phyloP scores from a whole-genome alignment of 2,329 filamentous ascomycete genomes.

The Stylonectria norvegica region DNA sequence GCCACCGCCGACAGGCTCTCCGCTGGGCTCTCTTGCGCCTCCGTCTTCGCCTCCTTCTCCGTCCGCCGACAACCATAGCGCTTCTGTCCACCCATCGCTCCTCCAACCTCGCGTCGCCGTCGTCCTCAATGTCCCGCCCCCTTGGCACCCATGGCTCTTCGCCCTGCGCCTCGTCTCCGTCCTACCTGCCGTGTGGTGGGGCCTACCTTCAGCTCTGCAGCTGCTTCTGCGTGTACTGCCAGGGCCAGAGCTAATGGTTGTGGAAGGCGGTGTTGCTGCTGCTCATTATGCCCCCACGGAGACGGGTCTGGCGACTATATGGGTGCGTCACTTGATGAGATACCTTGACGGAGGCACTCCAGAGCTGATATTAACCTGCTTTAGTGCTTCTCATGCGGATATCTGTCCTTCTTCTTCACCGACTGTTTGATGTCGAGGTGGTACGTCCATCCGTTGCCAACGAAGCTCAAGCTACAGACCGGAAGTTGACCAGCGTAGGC shows the following conservation, averaged over 20 bases:
- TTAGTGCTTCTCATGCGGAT: conserved; percentile 72
- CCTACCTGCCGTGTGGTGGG: conserved; percentile 69
- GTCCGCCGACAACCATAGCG: conserved; percentile 1
- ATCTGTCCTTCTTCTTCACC: conserved; percentile 78
- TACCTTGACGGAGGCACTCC: too few relatives aligned
- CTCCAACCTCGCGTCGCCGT: conserved; percentile 77
- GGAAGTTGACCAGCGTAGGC: conserved; percentile 46
- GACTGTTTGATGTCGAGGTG: conserved; percentile 83
- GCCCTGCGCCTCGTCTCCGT: conserved; percentile 70
- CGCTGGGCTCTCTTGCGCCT: conserved; percentile 3
- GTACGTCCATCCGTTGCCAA: conserved; percentile 40
- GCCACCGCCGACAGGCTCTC: conserved; percentile 1
- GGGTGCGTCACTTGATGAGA: conserved; percentile 54
- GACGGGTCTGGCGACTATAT: conserved; percentile 68
- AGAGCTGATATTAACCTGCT: conserved; percentile 10
- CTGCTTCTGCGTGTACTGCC: conserved; percentile 62
- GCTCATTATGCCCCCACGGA: conserved; percentile 54
- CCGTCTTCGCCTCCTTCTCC: too few relatives aligned
- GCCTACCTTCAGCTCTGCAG: conserved; percentile 63
- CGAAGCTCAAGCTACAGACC: background rate
- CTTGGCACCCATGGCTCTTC: conserved; percentile 72
- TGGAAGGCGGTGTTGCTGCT: conserved; percentile 24
- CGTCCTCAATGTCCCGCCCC: conserved; percentile 67
- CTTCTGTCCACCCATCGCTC: conserved; percentile 38
- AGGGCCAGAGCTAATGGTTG: conserved; percentile 28